phyloP scores from a whole-genome alignment of 1,139 yeast genomes.

The Hansenula lynferdii region DNA sequence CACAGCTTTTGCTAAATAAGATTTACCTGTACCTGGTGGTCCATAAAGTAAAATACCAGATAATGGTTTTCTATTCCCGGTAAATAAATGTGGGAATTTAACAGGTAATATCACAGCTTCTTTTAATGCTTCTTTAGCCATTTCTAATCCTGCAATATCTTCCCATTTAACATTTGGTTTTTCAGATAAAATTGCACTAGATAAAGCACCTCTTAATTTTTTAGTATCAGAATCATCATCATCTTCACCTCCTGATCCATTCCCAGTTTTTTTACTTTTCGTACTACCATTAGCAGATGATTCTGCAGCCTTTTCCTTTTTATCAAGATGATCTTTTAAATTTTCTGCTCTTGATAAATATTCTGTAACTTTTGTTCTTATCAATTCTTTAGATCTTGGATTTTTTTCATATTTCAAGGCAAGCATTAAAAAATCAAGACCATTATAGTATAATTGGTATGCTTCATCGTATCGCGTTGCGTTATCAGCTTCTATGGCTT shows the following conservation, averaged over 20 bases:
- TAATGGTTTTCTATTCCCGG: constrained; percentile 91
- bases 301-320: constrained; percentile 45
- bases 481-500: constrained; percentile 93
- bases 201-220: constrained; percentile 84
- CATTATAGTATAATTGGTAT: constrained; percentile 86
- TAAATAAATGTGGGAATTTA: constrained; percentile 89
- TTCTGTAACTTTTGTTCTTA: constrained; percentile 85
- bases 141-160: constrained; percentile 93
- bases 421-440: constrained; percentile 90
- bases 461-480: constrained; percentile 93
- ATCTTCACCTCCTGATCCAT: constrained; percentile 40
- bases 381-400: constrained; percentile 80
- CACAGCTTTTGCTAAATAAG: constrained; percentile 94
- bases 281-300: constrained; percentile 37
- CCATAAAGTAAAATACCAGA: constrained; percentile 91
- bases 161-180: constrained; percentile 94
- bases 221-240: constrained; percentile 84
- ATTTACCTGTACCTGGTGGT: constrained; percentile 99
- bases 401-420: constrained; percentile 96
- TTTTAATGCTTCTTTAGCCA: constrained; percentile 93
- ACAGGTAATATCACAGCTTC: constrained; percentile 97
- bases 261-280: constrained; percentile 43
- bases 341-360: constrained; percentile 93
- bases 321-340: constrained; percentile 83
- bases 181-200: constrained; percentile 89